phyloP scores from a whole-genome alignment of 129 eudicot species.

The Heracleum sosnowskyi region DNA sequence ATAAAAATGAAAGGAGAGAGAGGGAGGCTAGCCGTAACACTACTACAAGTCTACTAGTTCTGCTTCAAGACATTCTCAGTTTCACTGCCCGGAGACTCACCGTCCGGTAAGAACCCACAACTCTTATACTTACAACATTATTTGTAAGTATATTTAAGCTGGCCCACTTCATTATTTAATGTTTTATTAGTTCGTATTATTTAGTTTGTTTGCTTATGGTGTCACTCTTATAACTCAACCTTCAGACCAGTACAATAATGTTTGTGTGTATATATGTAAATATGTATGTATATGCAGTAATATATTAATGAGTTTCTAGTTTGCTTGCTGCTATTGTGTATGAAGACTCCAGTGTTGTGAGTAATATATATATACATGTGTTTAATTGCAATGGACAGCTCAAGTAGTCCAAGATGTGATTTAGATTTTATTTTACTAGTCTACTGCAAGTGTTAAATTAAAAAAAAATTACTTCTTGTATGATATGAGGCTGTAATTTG shows the following conservation, averaged over 20 bases:
- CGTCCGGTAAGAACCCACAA: neutral
- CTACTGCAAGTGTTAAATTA: neutral
- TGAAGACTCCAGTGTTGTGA: neutral
- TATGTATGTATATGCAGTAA: neutral
- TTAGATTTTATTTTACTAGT: neutral
- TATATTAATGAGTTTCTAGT: neutral
- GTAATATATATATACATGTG: neutral
- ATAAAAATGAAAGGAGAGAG: too few relatives aligned
- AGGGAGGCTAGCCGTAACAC: too few relatives aligned
- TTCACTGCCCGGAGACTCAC: neutral
- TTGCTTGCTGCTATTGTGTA: neutral
- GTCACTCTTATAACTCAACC: neutral
- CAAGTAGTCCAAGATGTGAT: neutral
- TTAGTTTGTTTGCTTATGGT: neutral
- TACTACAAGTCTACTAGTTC: too few relatives aligned
- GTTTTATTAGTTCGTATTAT: neutral
- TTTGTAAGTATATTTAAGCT: neutral
- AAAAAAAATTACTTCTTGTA: neutral
- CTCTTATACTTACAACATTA: neutral
- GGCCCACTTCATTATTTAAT: neutral
- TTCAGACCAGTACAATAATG: neutral
- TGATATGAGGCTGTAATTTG: neutral
- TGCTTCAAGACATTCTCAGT: neutral
- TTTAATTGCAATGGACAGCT: neutral
- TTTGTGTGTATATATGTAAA: neutral